These are phyloP conservation scores for Arthrobotrys sphaeroides DNA, from an alignment of 2,329 filamentous ascomycete species.

Conservation along the genomic window DNA sequence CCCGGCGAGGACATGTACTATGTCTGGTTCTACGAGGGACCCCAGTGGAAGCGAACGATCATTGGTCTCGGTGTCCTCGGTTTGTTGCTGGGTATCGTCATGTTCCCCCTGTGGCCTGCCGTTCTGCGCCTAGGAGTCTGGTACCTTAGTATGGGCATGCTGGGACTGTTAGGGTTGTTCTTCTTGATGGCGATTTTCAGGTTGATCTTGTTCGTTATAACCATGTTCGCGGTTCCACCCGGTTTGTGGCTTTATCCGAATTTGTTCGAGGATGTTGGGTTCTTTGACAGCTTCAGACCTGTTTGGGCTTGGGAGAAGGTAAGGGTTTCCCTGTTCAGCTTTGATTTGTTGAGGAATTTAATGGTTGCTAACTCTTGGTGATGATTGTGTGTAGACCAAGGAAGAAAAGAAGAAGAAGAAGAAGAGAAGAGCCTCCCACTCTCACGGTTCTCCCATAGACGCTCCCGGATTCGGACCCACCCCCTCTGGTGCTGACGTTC, in stretches of 20 bases:
- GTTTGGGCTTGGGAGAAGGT: conserved; percentile 99
- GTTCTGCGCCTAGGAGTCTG: conserved; percentile 91
- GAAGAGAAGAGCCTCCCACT: conserved; percentile 42
- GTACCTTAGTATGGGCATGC: conserved; percentile 94
- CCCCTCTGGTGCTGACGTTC: conserved; percentile 45
- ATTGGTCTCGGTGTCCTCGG: conserved; percentile 85
- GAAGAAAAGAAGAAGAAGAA: conserved; percentile 54
- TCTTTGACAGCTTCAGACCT: conserved; percentile 95
- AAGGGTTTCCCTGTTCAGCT: conserved; percentile 58
- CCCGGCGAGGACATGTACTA: conserved; percentile 89
- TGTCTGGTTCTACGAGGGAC: conserved; percentile 93
- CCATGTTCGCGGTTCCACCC: conserved; percentile 82
- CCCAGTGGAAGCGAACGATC: conserved; percentile 91
- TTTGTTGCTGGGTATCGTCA: conserved; percentile 84
- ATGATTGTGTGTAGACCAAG: conserved; percentile 19
- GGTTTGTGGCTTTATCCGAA: conserved; percentile 99
- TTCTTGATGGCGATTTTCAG: conserved; percentile 98
- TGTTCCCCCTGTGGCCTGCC: conserved; percentile 96
- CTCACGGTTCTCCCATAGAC: conserved; percentile 26
- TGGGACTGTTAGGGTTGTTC: conserved; percentile 89
- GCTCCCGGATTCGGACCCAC: conserved; percentile 39
- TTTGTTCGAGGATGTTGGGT: conserved; percentile 96
- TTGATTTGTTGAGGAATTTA: neutral
- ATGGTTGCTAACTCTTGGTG: neutral
- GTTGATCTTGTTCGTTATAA: conserved; percentile 90